phyloP scores from a whole-genome alignment of 768 basidiomycete genomes.

The Gloeopeniophorella convolvens region DNA sequence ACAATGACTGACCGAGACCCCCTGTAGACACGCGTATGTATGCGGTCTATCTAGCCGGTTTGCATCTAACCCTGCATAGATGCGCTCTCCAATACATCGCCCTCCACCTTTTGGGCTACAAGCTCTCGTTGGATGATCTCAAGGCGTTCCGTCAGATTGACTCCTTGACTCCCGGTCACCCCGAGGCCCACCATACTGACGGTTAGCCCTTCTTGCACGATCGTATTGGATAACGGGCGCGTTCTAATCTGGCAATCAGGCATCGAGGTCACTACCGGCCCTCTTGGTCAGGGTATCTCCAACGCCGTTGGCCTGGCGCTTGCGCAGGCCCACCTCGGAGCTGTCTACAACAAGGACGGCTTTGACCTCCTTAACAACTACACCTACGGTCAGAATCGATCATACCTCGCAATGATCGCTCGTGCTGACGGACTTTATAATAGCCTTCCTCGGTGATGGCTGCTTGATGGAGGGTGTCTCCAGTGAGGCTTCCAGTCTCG shows the following conservation, averaged over 20 bases:
- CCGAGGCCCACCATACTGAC: conserved; percentile 67
- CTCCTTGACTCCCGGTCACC: conserved; percentile 91
- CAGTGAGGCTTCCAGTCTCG: conserved; percentile 86
- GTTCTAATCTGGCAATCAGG: conserved; percentile 32
- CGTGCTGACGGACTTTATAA: conserved; percentile 6
- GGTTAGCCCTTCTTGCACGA: conserved; percentile 30
- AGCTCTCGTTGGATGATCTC: conserved; percentile 86
- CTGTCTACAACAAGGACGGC: conserved; percentile 83
- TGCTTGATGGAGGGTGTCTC: conserved; percentile 97
- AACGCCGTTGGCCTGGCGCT: conserved; percentile 93
- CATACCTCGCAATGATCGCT: neutral
- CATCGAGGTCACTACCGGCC: conserved; percentile 91
- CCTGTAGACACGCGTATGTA: conserved; percentile 68
- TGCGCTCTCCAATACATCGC: conserved; percentile 92
- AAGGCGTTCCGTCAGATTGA: conserved; percentile 89
- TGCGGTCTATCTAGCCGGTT: neutral
- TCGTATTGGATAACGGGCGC: conserved; percentile 7
- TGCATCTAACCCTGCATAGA: conserved; percentile 31
- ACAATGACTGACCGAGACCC: no score
- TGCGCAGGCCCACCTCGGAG: conserved; percentile 84
- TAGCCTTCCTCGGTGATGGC: conserved; percentile 90
- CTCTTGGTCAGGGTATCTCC: conserved; percentile 90
- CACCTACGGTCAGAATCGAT: conserved; percentile 65
- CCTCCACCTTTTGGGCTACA: conserved; percentile 88
- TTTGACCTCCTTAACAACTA: conserved; percentile 81